These are phyloP conservation scores for Aspergillus sp. DNA, from an alignment of 2,329 filamentous ascomycete species.

Conservation along the genomic window DNA sequence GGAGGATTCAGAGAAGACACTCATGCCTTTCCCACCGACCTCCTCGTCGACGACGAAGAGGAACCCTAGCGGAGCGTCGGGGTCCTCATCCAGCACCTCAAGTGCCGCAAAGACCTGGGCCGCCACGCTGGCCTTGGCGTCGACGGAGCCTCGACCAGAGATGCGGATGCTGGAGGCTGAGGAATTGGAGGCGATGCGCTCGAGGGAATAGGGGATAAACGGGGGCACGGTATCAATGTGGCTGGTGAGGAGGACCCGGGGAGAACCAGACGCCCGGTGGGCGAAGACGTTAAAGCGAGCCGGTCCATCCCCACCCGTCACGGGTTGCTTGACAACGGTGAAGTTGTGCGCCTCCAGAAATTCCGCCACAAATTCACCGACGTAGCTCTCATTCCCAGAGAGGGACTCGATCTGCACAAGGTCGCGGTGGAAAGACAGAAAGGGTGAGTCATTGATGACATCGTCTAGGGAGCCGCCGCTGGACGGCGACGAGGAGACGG, in stretches of 20 bases:
- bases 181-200: slow-evolving; percentile 33
- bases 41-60: slow-evolving; percentile 81
- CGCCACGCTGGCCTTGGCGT: slow-evolving; percentile 48
- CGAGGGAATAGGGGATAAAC: slow-evolving; percentile 50
- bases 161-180: slow-evolving; percentile 35
- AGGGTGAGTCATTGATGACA: slow-evolving; percentile 44
- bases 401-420: slow-evolving; percentile 75
- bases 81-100: slow-evolving; percentile 44
- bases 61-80: slow-evolving; percentile 46
- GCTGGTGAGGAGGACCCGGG: slow-evolving; percentile 55
- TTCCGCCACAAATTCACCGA: slow-evolving; percentile 66
- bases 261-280: slow-evolving; percentile 38
- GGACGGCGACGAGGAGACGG: not conserved
- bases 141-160: slow-evolving; percentile 46
- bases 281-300: slow-evolving; percentile 76
- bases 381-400: slow-evolving; percentile 64
- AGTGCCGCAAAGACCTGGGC: slow-evolving; percentile 45
- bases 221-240: slow-evolving; percentile 74
- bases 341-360: slow-evolving; percentile 64
- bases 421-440: slow-evolving; percentile 72
- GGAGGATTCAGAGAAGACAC: slow-evolving; percentile 47
- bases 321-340: slow-evolving; percentile 59
- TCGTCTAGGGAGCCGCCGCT: slow-evolving; percentile 25
- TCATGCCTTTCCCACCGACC: slow-evolving; percentile 77
- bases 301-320: slow-evolving; percentile 20